phyloP scores from a whole-genome alignment of 345 rosid genomes.

The Turritis glabra region DNA sequence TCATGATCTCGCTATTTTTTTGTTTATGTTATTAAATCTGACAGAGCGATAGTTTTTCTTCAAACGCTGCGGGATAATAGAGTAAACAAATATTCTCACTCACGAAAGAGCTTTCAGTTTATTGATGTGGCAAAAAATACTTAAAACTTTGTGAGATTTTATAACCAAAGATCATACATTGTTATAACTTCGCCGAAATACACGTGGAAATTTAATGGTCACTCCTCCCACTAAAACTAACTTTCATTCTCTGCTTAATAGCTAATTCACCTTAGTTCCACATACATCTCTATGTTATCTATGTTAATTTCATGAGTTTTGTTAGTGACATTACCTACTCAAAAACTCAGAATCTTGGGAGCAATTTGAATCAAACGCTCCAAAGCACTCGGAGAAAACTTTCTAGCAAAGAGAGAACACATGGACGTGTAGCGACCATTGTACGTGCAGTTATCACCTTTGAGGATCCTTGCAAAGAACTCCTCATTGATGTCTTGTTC shows the following conservation, averaged over 20 bases:
- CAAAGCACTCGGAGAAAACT: conserved; percentile 74
- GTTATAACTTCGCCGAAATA: not conserved
- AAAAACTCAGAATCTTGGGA: conserved; percentile 47
- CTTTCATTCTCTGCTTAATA: not conserved
- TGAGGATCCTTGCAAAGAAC: conserved; percentile 52
- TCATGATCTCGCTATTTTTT: too few relatives aligned
- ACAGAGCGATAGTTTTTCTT: too few relatives aligned
- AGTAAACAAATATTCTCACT: too few relatives aligned
- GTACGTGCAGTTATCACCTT: conserved; percentile 54
- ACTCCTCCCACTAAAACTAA: not conserved
- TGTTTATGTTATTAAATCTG: too few relatives aligned
- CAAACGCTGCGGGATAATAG: too few relatives aligned
- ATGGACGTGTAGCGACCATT: conserved; percentile 47
- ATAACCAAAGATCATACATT: not conserved
- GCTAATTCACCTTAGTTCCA: not conserved
- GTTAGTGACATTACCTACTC: not conserved
- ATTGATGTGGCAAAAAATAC: too few relatives aligned
- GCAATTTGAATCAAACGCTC: conserved; percentile 61
- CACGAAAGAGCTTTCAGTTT: too few relatives aligned
- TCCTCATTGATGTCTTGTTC: conserved; percentile 60
- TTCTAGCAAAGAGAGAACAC: conserved; percentile 72
- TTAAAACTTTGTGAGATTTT: not conserved
- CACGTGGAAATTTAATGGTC: not conserved
- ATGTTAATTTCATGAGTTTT: not conserved
- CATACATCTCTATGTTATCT: not conserved